These are phyloP conservation scores for Toxicodendron radicans DNA, from an alignment of 345 rosid genomes.

Conservation along the genomic window DNA sequence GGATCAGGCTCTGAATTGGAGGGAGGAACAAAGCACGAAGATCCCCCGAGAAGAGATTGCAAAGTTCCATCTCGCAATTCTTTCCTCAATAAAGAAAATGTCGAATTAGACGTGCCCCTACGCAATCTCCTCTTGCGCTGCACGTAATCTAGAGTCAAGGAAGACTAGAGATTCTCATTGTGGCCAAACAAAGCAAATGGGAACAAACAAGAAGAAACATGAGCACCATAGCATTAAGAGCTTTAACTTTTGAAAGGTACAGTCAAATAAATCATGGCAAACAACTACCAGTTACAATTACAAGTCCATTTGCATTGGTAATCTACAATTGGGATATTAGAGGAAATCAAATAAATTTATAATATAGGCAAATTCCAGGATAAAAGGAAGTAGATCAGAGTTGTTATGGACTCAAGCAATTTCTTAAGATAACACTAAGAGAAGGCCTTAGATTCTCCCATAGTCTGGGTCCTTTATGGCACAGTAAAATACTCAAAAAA, in stretches of 20 bases:
- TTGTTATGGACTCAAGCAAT: not conserved
- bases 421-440: not conserved
- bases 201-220: not conserved
- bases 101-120: constrained; percentile 55
- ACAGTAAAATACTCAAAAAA: not conserved
- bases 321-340: not conserved
- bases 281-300: not conserved
- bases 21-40: constrained; percentile 49
- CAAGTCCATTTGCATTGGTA: not conserved
- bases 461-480: not conserved
- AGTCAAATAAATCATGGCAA: not conserved
- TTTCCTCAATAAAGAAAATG: constrained; percentile 60
- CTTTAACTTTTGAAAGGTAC: not conserved
- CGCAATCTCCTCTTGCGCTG: constrained; percentile 72
- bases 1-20: constrained; percentile 67
- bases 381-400: not conserved
- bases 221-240: not conserved
- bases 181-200: not conserved
- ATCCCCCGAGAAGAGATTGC: constrained; percentile 67
- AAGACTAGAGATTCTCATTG: constrained; percentile 22
- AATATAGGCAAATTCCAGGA: not conserved
- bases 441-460: not conserved
- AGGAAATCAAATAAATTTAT: not conserved
- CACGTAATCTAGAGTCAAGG: constrained; percentile 63
- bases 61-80: constrained; percentile 69